Conservation (phyloP, 352 stramenopile species). For the Phytophthora pseudosyringae region DNA sequence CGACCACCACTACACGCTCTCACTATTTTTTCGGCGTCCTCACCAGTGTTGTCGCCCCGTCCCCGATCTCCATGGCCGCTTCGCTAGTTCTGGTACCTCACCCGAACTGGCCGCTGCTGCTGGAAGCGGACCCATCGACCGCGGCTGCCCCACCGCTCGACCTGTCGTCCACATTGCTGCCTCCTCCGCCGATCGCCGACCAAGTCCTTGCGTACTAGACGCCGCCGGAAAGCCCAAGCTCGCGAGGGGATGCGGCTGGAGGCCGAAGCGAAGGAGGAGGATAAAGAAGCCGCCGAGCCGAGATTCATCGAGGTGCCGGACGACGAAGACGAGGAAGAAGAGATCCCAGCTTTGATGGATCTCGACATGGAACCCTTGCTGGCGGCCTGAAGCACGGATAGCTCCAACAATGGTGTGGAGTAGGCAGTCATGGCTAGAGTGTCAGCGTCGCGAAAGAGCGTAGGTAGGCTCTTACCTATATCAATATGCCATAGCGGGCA, state of each 20-base stretch:
- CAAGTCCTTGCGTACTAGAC: background rate
- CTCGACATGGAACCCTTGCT: background rate
- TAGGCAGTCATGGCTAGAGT: too few species aligned
- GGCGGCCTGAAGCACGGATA: too few species aligned
- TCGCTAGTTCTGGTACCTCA: background rate
- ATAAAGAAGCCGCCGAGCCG: background rate
- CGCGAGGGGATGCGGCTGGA: conserved; percentile 1
- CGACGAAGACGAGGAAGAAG: background rate
- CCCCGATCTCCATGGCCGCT: background rate
- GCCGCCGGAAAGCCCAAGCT: background rate
- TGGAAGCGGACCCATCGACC: background rate
- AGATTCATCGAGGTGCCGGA: conserved; percentile 10
- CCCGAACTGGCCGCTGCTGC: background rate
- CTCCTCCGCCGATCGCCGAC: background rate
- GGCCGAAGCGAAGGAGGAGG: background rate
- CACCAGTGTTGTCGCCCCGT: too few species aligned
- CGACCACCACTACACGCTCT: background rate
- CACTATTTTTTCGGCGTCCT: background rate
- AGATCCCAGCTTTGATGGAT: background rate
- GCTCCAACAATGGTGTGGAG: background rate
- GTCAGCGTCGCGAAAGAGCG: too few species aligned
- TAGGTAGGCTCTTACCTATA: too few species aligned
- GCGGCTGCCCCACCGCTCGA: background rate
- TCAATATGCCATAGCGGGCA: too few species aligned
- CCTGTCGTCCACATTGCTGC: background rate